Evolutionary conservation across 768 basidiomycete genomes (phyloP).

Genomic region (Phlegmacium glaucopus): DNA sequence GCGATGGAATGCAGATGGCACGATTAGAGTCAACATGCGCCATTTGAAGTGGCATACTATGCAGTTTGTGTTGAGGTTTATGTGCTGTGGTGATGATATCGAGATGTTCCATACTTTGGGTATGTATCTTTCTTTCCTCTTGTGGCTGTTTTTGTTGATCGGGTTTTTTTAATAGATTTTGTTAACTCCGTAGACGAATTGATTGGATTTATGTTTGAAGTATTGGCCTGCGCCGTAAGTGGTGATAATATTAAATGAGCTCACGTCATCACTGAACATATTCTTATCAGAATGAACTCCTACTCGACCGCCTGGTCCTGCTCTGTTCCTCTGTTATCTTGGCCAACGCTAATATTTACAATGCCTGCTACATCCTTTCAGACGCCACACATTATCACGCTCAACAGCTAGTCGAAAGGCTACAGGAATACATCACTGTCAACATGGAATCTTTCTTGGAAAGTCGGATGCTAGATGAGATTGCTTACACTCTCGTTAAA

Average conservation of each 20-base stretch:
- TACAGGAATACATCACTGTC: constrained; percentile 76
- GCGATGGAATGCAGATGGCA: constrained; percentile 51
- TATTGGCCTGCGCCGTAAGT: constrained; percentile 81
- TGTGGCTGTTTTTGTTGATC: constrained; percentile 2
- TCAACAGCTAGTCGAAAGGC: constrained; percentile 56
- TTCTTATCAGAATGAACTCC: constrained; percentile 68
- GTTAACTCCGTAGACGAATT: constrained; percentile 65
- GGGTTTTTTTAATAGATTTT: constrained; percentile 44
- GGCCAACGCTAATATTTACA: constrained; percentile 62
- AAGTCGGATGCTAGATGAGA: constrained; percentile 71
- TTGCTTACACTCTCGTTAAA: constrained; percentile 60
- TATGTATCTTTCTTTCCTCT: constrained; percentile 3
- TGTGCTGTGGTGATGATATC: constrained; percentile 69
- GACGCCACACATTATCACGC: constrained; percentile 83
- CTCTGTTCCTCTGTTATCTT: constrained; percentile 80
- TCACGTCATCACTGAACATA: too few relatives aligned
- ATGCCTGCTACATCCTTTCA: constrained; percentile 74
- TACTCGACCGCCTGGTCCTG: constrained; percentile 81
- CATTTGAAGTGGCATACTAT: constrained; percentile 76
- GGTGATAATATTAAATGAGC: neutral
- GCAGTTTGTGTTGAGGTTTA: constrained; percentile 68
- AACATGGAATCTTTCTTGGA: constrained; percentile 91
- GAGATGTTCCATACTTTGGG: constrained; percentile 73
- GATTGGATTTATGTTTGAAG: constrained; percentile 82
- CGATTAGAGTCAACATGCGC: constrained; percentile 60